Evolutionary conservation across 2,329 filamentous ascomycete genomes (phyloP).

Genomic region (Anisogramma anomala): DNA sequence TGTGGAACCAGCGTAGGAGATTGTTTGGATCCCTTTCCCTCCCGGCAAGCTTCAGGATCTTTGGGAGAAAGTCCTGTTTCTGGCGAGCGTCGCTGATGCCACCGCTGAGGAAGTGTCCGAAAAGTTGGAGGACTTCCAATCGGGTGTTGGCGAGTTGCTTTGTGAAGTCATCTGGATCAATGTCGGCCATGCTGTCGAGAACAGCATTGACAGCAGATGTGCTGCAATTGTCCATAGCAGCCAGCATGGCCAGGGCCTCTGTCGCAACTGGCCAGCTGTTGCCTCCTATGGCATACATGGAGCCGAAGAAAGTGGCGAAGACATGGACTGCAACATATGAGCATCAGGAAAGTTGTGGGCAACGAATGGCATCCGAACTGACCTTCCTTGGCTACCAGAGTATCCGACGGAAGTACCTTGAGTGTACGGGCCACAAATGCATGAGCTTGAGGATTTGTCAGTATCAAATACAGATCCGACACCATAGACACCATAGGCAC

Average conservation of each 20-base stretch:
- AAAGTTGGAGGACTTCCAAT: slow-evolving; percentile 6
- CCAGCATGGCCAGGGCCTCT: slow-evolving; percentile 9
- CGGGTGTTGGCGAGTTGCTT: slow-evolving; percentile 13
- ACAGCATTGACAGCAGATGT: slow-evolving; percentile 6
- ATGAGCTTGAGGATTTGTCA: slow-evolving; percentile 29
- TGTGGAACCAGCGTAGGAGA: slow-evolving; percentile 45
- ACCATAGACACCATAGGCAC: too few species aligned
- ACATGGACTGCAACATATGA: slow-evolving; percentile 3
- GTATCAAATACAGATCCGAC: not conserved
- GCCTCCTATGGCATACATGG: slow-evolving; percentile 11
- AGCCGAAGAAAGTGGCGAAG: slow-evolving; percentile 5
- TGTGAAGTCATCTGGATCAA: slow-evolving; percentile 6
- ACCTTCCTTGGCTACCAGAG: not conserved
- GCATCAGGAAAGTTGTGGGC: not conserved
- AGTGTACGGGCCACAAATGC: slow-evolving; percentile 46
- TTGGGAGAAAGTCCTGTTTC: slow-evolving; percentile 20
- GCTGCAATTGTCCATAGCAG: slow-evolving; percentile 7
- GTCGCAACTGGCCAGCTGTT: slow-evolving; percentile 7
- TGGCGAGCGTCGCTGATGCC: slow-evolving; percentile 13
- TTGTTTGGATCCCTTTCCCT: slow-evolving; percentile 47
- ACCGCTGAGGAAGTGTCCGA: not conserved
- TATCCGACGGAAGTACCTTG: slow-evolving; percentile 31
- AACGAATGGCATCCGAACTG: not conserved
- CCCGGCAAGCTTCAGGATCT: slow-evolving; percentile 26
- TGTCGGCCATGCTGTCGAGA: slow-evolving; percentile 3